These are phyloP conservation scores for Solanum chilense DNA, from an alignment of 257 asterid species.

Conservation along the genomic window DNA sequence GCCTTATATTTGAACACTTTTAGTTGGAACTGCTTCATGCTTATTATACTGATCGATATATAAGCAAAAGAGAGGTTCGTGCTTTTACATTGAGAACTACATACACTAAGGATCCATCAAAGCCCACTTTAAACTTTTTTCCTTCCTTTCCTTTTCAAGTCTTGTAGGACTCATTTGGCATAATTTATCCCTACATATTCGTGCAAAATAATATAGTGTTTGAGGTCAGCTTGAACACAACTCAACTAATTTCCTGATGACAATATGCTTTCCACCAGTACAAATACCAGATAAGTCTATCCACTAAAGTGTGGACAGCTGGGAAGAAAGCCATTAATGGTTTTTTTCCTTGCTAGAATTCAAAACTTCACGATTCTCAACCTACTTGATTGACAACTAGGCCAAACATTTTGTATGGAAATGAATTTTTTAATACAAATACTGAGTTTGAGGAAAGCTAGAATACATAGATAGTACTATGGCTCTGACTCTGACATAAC, in stretches of 20 bases:
- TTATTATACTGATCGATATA: background rate
- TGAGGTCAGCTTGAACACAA: background rate
- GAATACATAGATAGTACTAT: background rate
- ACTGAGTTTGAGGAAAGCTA: background rate
- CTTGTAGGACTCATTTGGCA: background rate
- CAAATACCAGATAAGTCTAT: background rate
- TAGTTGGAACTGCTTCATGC: background rate
- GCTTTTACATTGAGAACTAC: background rate
- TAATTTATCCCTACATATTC: background rate
- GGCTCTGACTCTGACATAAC: background rate
- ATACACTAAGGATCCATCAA: background rate
- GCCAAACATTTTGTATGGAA: background rate
- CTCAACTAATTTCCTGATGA: background rate
- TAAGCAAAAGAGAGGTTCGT: background rate
- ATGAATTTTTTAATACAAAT: background rate
- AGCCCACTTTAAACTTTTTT: background rate
- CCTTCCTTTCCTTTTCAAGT: background rate
- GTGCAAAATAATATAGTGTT: background rate
- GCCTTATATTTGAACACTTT: slow-evolving; percentile 1
- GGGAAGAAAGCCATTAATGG: background rate
- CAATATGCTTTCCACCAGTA: background rate
- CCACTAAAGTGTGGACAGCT: background rate
- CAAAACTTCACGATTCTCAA: background rate
- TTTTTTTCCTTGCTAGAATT: background rate
- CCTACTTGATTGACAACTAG: background rate